Evolutionary conservation across 768 basidiomycete species (phyloP).

Genomic region (Tylopilus intermedius): DNA sequence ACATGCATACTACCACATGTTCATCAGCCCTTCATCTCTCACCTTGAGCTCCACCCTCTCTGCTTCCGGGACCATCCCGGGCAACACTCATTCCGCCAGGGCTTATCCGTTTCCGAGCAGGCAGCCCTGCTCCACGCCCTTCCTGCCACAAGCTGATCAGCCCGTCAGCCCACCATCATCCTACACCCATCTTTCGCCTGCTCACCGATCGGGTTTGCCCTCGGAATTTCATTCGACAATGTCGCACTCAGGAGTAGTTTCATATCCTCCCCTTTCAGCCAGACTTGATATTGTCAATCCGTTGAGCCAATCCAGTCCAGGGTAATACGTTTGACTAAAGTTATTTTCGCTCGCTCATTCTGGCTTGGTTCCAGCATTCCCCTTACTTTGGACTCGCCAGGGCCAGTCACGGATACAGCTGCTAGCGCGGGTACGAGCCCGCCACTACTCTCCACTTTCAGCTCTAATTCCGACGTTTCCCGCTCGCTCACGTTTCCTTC

Average conservation of each 20-base stretch:
- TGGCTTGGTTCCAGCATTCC: conserved; percentile 1
- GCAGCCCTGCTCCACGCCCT: conserved; percentile 19
- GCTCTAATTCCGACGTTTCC: conserved; percentile 19
- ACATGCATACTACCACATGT: conserved; percentile 30
- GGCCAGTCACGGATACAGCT: conserved; percentile 2
- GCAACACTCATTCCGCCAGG: conserved; percentile 5
- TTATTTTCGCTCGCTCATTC: conserved; percentile 3
- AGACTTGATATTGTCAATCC: neutral
- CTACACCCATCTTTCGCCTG: neutral
- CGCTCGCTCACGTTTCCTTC: neutral
- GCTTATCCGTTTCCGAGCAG: conserved; percentile 10
- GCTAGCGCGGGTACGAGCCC: conserved; percentile 20
- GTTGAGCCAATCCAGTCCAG: conserved; percentile 3
- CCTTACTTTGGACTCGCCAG: neutral
- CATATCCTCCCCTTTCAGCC: neutral
- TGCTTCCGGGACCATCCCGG: conserved; percentile 7
- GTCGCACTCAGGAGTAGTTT: neutral
- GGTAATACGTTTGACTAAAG: conserved; percentile 5
- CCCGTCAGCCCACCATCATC: conserved; percentile 1
- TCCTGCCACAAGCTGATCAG: conserved; percentile 7
- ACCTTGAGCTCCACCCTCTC: conserved; percentile 14
- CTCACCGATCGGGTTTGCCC: conserved; percentile 1
- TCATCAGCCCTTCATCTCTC: conserved; percentile 19
- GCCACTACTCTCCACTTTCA: conserved; percentile 2
- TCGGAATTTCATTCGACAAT: conserved; percentile 1